These are phyloP conservation scores for Bolboschoenoplectus hybrid DNA, from an alignment of 202 grass and related monocot genomes.

Conservation along the genomic window DNA sequence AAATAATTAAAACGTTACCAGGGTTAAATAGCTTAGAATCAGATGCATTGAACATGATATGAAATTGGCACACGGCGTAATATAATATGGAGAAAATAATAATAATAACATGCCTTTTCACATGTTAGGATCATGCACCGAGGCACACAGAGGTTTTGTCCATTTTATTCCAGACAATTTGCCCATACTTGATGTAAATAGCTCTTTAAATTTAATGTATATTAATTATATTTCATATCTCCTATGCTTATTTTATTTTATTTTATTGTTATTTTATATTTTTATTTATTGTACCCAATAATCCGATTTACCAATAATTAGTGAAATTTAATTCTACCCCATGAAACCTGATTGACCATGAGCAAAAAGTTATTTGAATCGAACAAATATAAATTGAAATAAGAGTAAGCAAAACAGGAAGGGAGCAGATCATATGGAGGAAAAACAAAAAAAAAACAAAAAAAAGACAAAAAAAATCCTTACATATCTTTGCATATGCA, in stretches of 20 bases:
- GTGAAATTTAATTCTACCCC: neutral
- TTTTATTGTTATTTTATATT: neutral
- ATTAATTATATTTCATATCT: neutral
- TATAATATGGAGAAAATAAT: neutral
- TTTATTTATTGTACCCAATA: neutral
- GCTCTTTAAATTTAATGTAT: neutral
- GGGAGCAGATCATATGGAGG: neutral
- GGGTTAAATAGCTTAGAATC: neutral
- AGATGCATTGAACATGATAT: constrained; percentile 10
- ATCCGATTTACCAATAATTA: neutral
- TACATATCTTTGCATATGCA: neutral
- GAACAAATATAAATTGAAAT: neutral
- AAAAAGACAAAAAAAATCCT: no score
- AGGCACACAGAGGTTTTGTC: neutral
- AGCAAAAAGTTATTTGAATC: neutral
- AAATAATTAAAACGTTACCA: neutral
- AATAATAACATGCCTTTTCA: neutral
- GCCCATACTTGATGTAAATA: neutral
- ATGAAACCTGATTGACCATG: neutral
- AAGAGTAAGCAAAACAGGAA: neutral
- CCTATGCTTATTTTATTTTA: neutral
- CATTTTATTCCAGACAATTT: constrained; percentile 26
- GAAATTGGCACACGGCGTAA: neutral
- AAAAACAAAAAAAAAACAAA: neutral
- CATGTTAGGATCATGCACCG: constrained; percentile 28